phyloP scores from a whole-genome alignment of 2,329 filamentous ascomycete genomes.

The Sporothrix mexicana region DNA sequence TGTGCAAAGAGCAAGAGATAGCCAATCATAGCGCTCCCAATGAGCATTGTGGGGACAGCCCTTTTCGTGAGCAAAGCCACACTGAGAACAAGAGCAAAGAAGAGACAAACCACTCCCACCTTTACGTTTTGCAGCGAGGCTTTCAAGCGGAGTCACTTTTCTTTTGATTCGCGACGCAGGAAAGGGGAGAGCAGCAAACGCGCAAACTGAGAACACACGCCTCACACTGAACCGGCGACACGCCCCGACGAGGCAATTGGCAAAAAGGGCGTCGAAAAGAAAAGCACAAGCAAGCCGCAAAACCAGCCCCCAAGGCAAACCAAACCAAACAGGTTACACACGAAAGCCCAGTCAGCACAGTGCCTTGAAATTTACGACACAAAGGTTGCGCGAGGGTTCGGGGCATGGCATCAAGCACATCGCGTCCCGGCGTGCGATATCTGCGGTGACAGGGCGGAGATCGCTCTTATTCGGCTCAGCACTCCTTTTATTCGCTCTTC shows the following conservation, averaged over 20 bases:
- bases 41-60: slow-evolving; percentile 1
- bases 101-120: slow-evolving; percentile 3
- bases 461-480: not conserved
- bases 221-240: not conserved
- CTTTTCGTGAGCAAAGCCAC: not conserved
- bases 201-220: not conserved
- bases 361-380: not conserved
- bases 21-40: slow-evolving; percentile 16
- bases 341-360: not conserved
- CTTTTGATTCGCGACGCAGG: not conserved
- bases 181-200: not conserved
- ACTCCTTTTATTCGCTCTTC: not conserved
- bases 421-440: slow-evolving; percentile 22
- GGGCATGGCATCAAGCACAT: slow-evolving; percentile 22
- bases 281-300: not conserved
- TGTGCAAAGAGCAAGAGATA: not conserved
- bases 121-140: slow-evolving; percentile 5
- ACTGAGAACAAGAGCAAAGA: slow-evolving; percentile 13
- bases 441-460: slow-evolving; percentile 25
- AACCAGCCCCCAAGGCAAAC: not conserved
- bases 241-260: not conserved
- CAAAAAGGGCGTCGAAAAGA: not conserved
- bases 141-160: slow-evolving; percentile 26
- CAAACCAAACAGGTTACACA: slow-evolving; percentile 10
- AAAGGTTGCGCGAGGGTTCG: not conserved